Conservation (phyloP, 208 protist genomes). For the Trypanosoma vivax region DNA sequence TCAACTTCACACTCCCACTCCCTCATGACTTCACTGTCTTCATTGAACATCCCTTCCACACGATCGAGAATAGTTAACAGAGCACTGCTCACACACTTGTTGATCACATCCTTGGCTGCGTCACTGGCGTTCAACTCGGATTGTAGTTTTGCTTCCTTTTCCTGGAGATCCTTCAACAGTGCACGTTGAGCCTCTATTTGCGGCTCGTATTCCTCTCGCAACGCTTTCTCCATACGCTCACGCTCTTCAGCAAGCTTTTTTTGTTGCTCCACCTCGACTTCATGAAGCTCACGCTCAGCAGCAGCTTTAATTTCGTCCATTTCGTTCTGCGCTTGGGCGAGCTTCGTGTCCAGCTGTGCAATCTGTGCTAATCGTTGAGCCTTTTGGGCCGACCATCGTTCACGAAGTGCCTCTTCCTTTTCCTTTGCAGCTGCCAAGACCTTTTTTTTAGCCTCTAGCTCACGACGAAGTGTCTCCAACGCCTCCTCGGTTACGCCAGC, state of each 20-base stretch:
- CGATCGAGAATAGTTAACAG: conserved; percentile 41
- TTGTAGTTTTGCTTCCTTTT: conserved; percentile 45
- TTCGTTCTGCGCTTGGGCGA: conserved; percentile 36
- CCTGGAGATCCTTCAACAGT: conserved; percentile 29
- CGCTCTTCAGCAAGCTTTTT: conserved; percentile 33
- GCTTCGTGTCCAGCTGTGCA: conserved; percentile 48
- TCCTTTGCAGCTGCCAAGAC: conserved; percentile 34
- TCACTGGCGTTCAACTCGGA: conserved; percentile 34
- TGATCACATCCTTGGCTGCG: conserved; percentile 31
- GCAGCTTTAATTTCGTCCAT: conserved; percentile 51
- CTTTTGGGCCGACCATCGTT: conserved; percentile 57
- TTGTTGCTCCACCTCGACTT: conserved; percentile 48
- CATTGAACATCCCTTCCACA: conserved; percentile 43
- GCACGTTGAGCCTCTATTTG: conserved; percentile 32
- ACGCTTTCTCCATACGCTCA: conserved; percentile 34
- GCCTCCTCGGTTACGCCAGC: conserved; percentile 27
- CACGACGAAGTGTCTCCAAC: conserved; percentile 39
- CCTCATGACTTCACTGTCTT: conserved; percentile 14
- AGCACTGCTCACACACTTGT: conserved; percentile 45
- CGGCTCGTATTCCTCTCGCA: conserved; percentile 44
- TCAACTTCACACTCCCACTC: conserved; percentile 54
- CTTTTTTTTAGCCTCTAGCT: conserved; percentile 61
- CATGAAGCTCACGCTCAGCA: conserved; percentile 36
- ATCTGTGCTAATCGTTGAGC: conserved; percentile 66
- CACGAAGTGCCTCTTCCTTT: conserved; percentile 44